Base-by-base conservation (phyloP, 2,329 filamentous ascomycete species). In the Fusarium piperis region DNA sequence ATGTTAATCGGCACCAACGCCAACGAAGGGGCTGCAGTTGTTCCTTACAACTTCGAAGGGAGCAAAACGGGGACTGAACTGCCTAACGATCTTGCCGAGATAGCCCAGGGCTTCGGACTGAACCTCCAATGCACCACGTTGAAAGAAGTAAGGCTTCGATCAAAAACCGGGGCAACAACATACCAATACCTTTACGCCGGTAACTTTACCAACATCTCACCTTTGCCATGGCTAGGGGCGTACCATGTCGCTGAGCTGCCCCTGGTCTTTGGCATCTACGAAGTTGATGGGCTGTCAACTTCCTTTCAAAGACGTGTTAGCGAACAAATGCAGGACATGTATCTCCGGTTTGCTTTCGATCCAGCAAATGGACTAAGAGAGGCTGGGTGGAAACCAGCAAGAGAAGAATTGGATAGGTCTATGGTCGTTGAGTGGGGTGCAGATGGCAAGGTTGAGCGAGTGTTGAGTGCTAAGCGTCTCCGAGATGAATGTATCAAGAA, bases 161-260 rank as follows among this genome's bases (percentile, higher is more conserved):
- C 57, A 6, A n/a, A 61, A 33, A 57, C 28, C 9, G 71, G 71
- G 2, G 68, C 71, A 7, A 66, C 4, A 13, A 74, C 71, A 0
- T 70, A 72, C 5, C 68, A 74, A 10, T 73, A 74, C 9, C 48
- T 72, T 12, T 73, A 74, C 16, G 71, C 59, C 0, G 71, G 71
- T 1, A 73, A 74, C 16, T 73, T 73, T 11, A 74, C 71, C 4
- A 72, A 73, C 7, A 53, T 74, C 7, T 73, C 71, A 16, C 71
- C 71, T 26, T 26, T 73, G 1, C 65, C 65, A 0, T 73, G 71
- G 71, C 13, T 73, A 3, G 71, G 71, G 1, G 71, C 71, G 1
- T 74, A 73, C 3, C 71, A 73, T 16, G 62, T 64, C 1, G 68
- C 71, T 0, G 71, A 73, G 18, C 9, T 73, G 11, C 71, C 71